Evolutionary conservation across 164 flowering plant species (phyloP).

Genomic region (Aristolochia contorta): DNA sequence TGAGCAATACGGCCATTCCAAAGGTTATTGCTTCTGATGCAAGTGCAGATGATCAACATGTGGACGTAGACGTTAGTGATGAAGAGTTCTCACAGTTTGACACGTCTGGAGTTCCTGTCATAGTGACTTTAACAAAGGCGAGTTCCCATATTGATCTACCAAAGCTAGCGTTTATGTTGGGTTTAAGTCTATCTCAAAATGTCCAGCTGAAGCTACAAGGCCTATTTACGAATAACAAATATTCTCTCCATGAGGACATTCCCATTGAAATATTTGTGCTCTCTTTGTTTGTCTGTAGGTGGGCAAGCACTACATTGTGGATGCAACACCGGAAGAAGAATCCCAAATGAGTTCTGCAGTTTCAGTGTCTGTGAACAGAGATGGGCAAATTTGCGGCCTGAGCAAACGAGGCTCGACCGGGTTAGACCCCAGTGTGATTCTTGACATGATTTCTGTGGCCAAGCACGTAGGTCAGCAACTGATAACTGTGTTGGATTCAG

Average conservation of each 20-base stretch:
- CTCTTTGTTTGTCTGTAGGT: conserved; percentile 31
- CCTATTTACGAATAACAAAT: not conserved
- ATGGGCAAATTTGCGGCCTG: conserved; percentile 71
- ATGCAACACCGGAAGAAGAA: conserved; percentile 89
- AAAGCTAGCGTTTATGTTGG: not conserved
- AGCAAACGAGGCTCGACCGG: conserved; percentile 86
- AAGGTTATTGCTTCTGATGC: conserved; percentile 53
- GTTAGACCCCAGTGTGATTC: conserved; percentile 77
- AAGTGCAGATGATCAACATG: conserved; percentile 64
- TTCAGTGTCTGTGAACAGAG: conserved; percentile 63
- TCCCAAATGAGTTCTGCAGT: conserved; percentile 94
- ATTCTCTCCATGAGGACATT: not conserved
- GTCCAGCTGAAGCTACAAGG: too few species aligned
- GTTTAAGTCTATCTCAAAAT: too few species aligned
- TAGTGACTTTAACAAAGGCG: conserved; percentile 85
- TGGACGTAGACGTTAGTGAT: conserved; percentile 74
- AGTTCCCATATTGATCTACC: not conserved
- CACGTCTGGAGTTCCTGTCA: conserved; percentile 76
- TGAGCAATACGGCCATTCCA: conserved; percentile 91
- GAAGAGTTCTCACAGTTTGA: conserved; percentile 89
- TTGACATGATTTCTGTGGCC: conserved; percentile 88
- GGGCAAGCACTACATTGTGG: conserved; percentile 83
- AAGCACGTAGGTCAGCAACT: conserved; percentile 68
- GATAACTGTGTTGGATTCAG: conserved; percentile 66
- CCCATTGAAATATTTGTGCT: not conserved